Conservation (phyloP, 2,329 filamentous ascomycete species). For the Beauveria varroae region DNA sequence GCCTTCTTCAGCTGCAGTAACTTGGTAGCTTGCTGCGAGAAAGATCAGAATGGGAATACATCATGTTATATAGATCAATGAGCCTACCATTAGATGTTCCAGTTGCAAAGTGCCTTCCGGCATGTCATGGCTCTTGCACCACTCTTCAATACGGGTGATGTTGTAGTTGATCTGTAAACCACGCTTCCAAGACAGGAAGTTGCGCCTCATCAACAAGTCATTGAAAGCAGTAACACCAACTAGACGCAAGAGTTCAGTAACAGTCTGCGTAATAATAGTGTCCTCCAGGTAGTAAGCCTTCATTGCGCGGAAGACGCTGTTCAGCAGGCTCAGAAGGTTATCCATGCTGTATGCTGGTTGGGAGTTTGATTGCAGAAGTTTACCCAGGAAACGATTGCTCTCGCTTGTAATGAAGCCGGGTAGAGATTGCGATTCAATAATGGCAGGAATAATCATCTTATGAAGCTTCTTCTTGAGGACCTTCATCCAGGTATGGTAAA, state of each 20-base stretch:
- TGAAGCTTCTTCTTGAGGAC: conserved; percentile 97
- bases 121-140: conserved; percentile 99
- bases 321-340: conserved; percentile 88
- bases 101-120: conserved; percentile 94
- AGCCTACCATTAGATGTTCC: conserved; percentile 85
- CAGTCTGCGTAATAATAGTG: conserved; percentile 88
- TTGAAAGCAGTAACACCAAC: conserved; percentile 98
- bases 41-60: conserved; percentile 19
- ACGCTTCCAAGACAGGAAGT: conserved; percentile 99
- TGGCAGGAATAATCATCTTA: conserved; percentile 99
- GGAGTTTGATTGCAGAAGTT: conserved; percentile 85
- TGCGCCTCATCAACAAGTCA: conserved; percentile 92
- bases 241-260: conserved; percentile 85
- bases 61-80: neutral
- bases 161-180: conserved; percentile 99
- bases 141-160: conserved; percentile 97
- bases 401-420: conserved; percentile 98
- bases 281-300: conserved; percentile 98
- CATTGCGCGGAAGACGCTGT: conserved; percentile 98
- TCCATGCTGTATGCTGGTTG: conserved; percentile 99
- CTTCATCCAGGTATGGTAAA: conserved; percentile 99
- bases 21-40: conserved; percentile 81
- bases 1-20: conserved; percentile 98
- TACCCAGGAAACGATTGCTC: conserved; percentile 95
- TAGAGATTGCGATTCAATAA: conserved; percentile 97